These are phyloP conservation scores for Selaginella moellendorffii DNA, from an alignment of 75 land plant genomes.

Conservation along the genomic window DNA sequence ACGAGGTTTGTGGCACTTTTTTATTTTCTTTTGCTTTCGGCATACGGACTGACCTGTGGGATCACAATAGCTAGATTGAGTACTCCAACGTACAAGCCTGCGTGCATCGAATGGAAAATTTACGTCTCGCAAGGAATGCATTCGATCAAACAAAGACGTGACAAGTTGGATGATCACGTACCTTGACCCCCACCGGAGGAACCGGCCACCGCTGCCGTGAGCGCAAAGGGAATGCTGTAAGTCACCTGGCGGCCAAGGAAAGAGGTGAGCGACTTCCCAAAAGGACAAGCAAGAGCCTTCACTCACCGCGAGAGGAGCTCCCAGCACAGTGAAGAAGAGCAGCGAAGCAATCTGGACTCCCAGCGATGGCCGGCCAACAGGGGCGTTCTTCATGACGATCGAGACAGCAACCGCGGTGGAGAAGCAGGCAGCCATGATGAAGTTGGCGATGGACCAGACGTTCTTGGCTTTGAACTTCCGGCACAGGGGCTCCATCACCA, in stretches of 20 bases:
- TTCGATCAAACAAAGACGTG: too few species aligned
- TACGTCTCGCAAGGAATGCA: too few species aligned
- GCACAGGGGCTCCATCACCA: conserved; percentile 59
- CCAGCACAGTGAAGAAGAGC: conserved; percentile 55
- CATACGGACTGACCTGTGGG: conserved; percentile 13
- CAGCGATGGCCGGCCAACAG: conserved; percentile 7
- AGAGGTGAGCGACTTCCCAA: too few species aligned
- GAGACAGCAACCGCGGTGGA: conserved; percentile 35
- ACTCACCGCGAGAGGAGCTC: conserved; percentile 85
- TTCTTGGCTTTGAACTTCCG: conserved; percentile 59
- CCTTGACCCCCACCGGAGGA: conserved; percentile 81
- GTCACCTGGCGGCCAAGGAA: conserved; percentile 46
- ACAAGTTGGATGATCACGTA: too few species aligned
- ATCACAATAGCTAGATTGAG: conserved; percentile 14
- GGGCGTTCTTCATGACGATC: not conserved
- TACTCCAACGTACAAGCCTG: conserved; percentile 16
- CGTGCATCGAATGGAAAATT: not conserved
- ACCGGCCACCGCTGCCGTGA: conserved; percentile 55
- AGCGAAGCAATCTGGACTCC: conserved; percentile 36
- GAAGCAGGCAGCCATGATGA: conserved; percentile 51
- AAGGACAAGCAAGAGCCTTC: not conserved
- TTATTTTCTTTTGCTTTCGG: not conserved
- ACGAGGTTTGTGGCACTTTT: too few species aligned
- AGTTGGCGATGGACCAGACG: conserved; percentile 65
- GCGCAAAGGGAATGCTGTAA: conserved; percentile 82